Percentiles rank a stretch among this genome's conserved stretches.
phyloP scores from a whole-genome alignment of 2,329 filamentous ascomycete species.

The Zopfia rhizophila region DNA sequence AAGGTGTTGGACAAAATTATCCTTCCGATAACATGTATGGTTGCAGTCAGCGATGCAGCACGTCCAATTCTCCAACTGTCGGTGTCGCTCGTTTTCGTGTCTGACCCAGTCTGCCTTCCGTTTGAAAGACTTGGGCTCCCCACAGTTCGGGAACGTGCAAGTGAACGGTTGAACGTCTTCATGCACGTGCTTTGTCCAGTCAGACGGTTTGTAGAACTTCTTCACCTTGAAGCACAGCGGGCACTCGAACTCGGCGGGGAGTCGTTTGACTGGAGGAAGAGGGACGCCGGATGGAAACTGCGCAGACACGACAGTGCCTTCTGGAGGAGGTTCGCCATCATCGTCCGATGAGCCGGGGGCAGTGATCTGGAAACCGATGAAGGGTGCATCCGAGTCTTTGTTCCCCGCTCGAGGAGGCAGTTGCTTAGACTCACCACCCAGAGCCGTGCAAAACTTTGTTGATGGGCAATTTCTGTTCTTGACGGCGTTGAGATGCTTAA shows the following conservation, averaged over 20 bases:
- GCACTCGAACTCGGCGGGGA: slow-evolving; percentile 92
- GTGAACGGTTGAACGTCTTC: slow-evolving; percentile 94
- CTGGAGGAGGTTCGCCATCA: slow-evolving; percentile 71
- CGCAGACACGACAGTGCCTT: slow-evolving; percentile 75
- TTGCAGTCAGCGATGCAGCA: slow-evolving; percentile 83
- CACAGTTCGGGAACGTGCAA: slow-evolving; percentile 86
- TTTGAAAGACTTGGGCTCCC: slow-evolving; percentile 91
- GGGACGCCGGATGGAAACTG: slow-evolving; percentile 85
- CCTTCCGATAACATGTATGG: slow-evolving; percentile 85
- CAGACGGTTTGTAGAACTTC: slow-evolving; percentile 88
- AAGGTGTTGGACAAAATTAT: slow-evolving; percentile 93
- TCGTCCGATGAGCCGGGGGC: slow-evolving; percentile 69
- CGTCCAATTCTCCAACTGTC: slow-evolving; percentile 90
- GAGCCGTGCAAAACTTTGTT: slow-evolving; percentile 70
- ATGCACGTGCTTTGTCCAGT: slow-evolving; percentile 97
- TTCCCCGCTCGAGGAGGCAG: slow-evolving; percentile 69
- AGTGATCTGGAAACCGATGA: slow-evolving; percentile 65
- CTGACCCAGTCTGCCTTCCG: slow-evolving; percentile 95
- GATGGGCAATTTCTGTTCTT: slow-evolving; percentile 68
- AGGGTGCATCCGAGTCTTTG: slow-evolving; percentile 67
- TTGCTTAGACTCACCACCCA: slow-evolving; percentile 72
- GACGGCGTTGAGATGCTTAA: slow-evolving; percentile 74
- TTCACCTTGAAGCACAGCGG: slow-evolving; percentile 86
- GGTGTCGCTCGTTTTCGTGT: slow-evolving; percentile 91
- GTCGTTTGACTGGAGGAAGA: slow-evolving; percentile 77